These are phyloP conservation scores for Curvularia spicifera DNA, from an alignment of 2,329 filamentous ascomycete species.

Conservation along the genomic window DNA sequence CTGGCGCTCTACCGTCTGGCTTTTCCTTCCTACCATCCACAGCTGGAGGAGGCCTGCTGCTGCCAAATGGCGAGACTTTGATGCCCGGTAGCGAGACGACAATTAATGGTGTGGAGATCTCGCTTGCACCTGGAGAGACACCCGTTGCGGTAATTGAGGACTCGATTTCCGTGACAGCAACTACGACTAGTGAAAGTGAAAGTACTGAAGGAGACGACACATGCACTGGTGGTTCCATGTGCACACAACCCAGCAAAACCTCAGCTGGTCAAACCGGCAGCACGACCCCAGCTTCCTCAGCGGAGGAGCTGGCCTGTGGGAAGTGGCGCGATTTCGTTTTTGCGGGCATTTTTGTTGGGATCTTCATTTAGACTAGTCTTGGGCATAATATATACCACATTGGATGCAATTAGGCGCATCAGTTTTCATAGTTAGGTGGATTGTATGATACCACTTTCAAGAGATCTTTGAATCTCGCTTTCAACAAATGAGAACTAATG, in stretches of 20 bases:
- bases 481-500: neutral
- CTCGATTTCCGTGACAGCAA: neutral
- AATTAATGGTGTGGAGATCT: neutral
- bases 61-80: constrained; percentile 2
- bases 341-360: neutral
- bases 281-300: neutral
- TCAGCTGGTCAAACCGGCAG: neutral
- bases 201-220: neutral
- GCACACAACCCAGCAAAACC: neutral
- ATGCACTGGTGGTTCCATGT: neutral
- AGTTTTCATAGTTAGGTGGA: neutral
- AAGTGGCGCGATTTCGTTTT: neutral
- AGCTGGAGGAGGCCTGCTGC: neutral
- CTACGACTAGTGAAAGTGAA: too few species aligned
- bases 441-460: neutral
- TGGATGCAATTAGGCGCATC: neutral
- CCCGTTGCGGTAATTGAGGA: neutral
- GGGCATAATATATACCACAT: neutral
- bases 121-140: neutral
- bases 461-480: neutral
- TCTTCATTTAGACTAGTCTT: neutral
- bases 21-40: neutral
- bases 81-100: constrained; percentile 4
- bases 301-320: neutral
- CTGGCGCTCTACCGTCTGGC: neutral